phyloP scores from a whole-genome alignment of 2,329 filamentous ascomycete species.

The Claviceps sorghi region DNA sequence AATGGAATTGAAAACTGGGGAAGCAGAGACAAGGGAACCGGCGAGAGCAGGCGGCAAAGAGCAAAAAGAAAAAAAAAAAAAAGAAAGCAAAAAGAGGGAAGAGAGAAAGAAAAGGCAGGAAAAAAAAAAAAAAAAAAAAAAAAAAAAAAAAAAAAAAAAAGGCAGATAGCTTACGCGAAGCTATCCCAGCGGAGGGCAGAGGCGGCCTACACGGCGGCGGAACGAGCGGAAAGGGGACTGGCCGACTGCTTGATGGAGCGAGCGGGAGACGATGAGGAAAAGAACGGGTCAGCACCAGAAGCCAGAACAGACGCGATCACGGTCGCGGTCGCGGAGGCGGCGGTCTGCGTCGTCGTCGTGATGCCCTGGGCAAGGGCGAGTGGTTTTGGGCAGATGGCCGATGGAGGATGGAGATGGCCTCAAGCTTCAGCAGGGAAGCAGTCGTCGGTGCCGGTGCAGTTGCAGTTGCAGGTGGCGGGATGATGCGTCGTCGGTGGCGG shows the following conservation, averaged over 20 bases:
- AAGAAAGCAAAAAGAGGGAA: too few relatives aligned
- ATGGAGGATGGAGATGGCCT: not conserved
- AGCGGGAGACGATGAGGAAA: not conserved
- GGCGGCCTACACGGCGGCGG: constrained; percentile 9
- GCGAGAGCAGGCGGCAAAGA: not conserved
- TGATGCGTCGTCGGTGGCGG: too few relatives aligned
- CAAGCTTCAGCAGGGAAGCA: not conserved
- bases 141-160: constrained; percentile 5
- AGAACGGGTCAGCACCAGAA: not conserved
- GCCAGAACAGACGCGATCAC: too few relatives aligned
- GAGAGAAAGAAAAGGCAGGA: constrained; percentile 1
- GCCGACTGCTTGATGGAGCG: not conserved
- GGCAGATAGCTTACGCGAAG: constrained; percentile 13
- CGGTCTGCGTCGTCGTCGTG: not conserved
- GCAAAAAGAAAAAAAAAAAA: too few relatives aligned
- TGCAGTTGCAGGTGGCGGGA: too few relatives aligned
- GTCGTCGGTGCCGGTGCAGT: not conserved
- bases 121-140: not conserved
- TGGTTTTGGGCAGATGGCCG: not conserved
- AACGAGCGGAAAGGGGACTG: constrained; percentile 2
- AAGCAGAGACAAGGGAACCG: not conserved
- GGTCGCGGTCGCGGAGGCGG: not conserved
- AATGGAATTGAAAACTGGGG: not conserved
- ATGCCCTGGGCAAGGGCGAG: not conserved
- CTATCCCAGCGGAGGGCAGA: constrained; percentile 21